A percentile compares a stretch with the other conserved stretches of the same genome.
Evolutionary conservation across 1,284 basidiomycete species (phyloP).

Genomic region (Ceratobasidium papillatum): DNA sequence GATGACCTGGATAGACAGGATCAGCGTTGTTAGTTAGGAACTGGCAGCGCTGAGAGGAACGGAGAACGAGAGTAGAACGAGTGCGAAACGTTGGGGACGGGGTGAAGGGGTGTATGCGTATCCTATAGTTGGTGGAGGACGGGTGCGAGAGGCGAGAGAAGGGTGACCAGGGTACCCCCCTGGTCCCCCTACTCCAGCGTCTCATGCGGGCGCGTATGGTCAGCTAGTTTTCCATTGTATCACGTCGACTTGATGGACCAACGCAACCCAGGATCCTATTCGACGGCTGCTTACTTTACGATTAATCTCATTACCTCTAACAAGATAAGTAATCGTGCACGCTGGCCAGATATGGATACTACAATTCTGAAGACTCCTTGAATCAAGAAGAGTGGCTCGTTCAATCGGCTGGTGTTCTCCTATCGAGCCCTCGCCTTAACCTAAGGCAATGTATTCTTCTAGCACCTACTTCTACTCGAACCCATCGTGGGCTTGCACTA

Average conservation of each 20-base stretch:
- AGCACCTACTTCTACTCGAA: conserved; percentile 77
- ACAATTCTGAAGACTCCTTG: conserved; percentile 66
- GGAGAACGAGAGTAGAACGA: too few relatives aligned
- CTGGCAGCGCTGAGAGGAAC: too few relatives aligned
- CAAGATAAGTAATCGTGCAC: conserved; percentile 59
- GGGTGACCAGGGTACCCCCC: too few relatives aligned
- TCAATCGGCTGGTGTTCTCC: conserved; percentile 28
- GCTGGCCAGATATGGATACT: conserved; percentile 75
- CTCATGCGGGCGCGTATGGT: conserved; percentile 71
- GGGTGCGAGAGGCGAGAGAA: too few relatives aligned
- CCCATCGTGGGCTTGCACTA: conserved; percentile 56
- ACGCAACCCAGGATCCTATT: conserved; percentile 65
- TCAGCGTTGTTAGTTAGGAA: too few relatives aligned
- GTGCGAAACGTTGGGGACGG: too few relatives aligned
- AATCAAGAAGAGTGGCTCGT: conserved; percentile 55
- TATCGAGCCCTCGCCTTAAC: conserved; percentile 57
- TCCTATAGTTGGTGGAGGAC: too few relatives aligned
- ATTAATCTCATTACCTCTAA: conserved; percentile 54
- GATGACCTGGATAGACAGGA: too few relatives aligned
- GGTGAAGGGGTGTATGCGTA: too few relatives aligned
- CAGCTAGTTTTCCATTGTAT: conserved; percentile 43
- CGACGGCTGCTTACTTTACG: conserved; percentile 69
- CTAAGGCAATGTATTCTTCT: conserved; percentile 47
- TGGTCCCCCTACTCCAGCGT: too few relatives aligned
- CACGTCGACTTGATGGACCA: not conserved